These are phyloP conservation scores for Russula compacta DNA, from an alignment of 768 basidiomycete species.

Conservation along the genomic window DNA sequence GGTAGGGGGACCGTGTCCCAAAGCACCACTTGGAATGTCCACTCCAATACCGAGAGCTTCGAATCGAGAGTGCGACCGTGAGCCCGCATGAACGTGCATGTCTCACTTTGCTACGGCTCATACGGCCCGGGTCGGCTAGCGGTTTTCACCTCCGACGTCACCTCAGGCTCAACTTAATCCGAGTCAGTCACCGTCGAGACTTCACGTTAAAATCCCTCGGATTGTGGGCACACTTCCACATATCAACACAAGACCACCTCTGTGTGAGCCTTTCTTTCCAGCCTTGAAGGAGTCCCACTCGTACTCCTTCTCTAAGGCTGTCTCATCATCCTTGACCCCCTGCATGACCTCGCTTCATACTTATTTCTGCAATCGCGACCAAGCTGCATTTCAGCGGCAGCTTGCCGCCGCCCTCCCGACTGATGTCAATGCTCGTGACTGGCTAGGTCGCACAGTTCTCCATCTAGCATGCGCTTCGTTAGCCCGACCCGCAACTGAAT, in stretches of 20 bases:
- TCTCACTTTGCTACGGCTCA: too few relatives aligned
- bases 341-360: conserved; percentile 81
- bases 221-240: too few relatives aligned
- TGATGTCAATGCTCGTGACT: conserved; percentile 68
- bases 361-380: conserved; percentile 58
- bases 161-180: too few relatives aligned
- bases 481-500: conserved; percentile 49
- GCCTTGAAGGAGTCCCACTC: neutral
- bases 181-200: too few relatives aligned
- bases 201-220: too few relatives aligned
- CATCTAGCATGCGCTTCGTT: conserved; percentile 68
- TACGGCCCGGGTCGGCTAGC: too few relatives aligned
- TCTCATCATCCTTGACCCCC: neutral
- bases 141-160: too few relatives aligned
- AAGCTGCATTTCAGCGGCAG: conserved; percentile 68
- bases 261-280: neutral
- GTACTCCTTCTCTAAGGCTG: neutral
- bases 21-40: too few relatives aligned
- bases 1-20: too few relatives aligned
- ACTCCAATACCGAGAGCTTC: too few relatives aligned
- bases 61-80: too few relatives aligned
- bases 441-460: conserved; percentile 65
- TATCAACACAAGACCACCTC: neutral
- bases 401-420: conserved; percentile 30
- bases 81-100: too few relatives aligned